These are phyloP conservation scores for Scheffersomyces amazonensis DNA, from an alignment of 805 yeast genomes.

Conservation along the genomic window DNA sequence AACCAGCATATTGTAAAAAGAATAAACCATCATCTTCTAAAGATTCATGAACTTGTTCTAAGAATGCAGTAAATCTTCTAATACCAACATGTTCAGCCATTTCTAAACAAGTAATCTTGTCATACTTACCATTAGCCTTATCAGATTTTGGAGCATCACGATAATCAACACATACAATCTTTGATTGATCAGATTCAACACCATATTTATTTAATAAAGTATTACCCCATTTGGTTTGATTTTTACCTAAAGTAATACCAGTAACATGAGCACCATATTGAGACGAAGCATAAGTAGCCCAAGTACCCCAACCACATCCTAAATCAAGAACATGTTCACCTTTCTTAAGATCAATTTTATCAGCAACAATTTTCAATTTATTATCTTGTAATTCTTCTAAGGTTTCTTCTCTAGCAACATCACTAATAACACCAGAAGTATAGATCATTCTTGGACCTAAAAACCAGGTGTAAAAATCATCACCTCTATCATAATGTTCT, in stretches of 20 bases:
- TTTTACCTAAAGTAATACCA: slow-evolving; percentile 85
- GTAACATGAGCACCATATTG: slow-evolving; percentile 84
- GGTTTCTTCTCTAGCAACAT: slow-evolving; percentile 67
- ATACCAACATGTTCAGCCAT: slow-evolving; percentile 98
- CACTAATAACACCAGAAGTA: slow-evolving; percentile 81
- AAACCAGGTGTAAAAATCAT: slow-evolving; percentile 92
- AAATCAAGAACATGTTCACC: slow-evolving; percentile 79
- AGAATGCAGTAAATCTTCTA: slow-evolving; percentile 72
- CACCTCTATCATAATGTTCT: slow-evolving; percentile 95
- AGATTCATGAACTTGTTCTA: slow-evolving; percentile 79
- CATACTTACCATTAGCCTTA: slow-evolving; percentile 50
- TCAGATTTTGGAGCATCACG: slow-evolving; percentile 80
- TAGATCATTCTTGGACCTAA: slow-evolving; percentile 93
- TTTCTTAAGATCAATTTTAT: slow-evolving; percentile 68
- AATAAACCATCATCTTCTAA: slow-evolving; percentile 90
- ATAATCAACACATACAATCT: slow-evolving; percentile 80
- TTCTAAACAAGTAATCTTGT: slow-evolving; percentile 87
- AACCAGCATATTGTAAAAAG: slow-evolving; percentile 84
- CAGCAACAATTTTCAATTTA: slow-evolving; percentile 83
- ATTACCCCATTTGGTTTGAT: slow-evolving; percentile 91
- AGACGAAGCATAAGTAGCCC: slow-evolving; percentile 79
- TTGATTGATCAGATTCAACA: slow-evolving; percentile 63
- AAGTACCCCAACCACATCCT: slow-evolving; percentile 97
- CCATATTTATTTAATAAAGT: slow-evolving; percentile 66
- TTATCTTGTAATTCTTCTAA: slow-evolving; percentile 84